Conservation (phyloP, 2,329 filamentous ascomycete species). For the Pseudogymnoascus verrucosus region DNA sequence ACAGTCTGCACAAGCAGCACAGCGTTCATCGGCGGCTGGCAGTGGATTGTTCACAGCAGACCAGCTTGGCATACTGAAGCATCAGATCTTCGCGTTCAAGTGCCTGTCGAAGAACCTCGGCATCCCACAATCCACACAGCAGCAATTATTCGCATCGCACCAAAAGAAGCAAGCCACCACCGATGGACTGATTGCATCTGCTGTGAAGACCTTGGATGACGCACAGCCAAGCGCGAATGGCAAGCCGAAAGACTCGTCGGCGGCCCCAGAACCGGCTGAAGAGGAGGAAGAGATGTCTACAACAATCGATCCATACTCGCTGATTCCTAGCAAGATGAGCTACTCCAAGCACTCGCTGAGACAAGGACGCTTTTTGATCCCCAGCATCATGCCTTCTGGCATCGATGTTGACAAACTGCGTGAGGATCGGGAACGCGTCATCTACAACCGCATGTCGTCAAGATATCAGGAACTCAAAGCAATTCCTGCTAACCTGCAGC, state of each 20-base stretch:
- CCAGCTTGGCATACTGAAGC: constrained; percentile 69
- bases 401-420: constrained; percentile 80
- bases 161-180: constrained; percentile 44
- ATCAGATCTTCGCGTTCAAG: constrained; percentile 89
- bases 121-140: constrained; percentile 69
- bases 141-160: constrained; percentile 70
- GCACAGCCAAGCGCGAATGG: constrained; percentile 33
- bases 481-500: constrained; percentile 75
- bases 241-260: constrained; percentile 27
- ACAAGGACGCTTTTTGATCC: constrained; percentile 70
- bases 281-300: constrained; percentile 20
- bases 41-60: constrained; percentile 63
- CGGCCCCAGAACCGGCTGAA: constrained; percentile 21
- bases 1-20: constrained; percentile 13
- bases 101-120: constrained; percentile 79
- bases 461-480: constrained; percentile 78
- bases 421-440: constrained; percentile 76
- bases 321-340: constrained; percentile 47
- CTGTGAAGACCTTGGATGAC: constrained; percentile 20
- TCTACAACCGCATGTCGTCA: constrained; percentile 84
- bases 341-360: constrained; percentile 73
- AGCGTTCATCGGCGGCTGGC: constrained; percentile 22
- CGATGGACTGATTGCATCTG: constrained; percentile 14
- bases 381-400: constrained; percentile 80
- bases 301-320: constrained; percentile 49